Percentiles rank a stretch among this genome's conserved stretches.
These are phyloP conservation scores for Prorocentrum cordatum DNA, from an alignment of 169 alveolate species.

Conservation along the genomic window DNA sequence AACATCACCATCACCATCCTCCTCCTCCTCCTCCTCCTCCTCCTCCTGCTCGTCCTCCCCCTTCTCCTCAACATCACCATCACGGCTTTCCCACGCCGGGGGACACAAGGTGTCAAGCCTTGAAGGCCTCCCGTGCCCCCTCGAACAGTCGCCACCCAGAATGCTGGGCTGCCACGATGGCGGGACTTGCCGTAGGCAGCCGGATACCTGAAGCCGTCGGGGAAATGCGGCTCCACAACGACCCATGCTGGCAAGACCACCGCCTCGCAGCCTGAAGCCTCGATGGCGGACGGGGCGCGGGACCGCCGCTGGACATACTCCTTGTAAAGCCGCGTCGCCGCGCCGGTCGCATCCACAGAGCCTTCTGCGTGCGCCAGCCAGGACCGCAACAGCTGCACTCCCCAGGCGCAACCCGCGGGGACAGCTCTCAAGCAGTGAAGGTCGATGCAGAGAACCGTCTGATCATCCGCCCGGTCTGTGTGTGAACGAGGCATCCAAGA, in stretches of 20 bases:
- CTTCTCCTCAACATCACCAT: too few relatives aligned
- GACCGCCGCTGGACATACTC: conserved; percentile 2
- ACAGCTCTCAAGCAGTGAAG: not conserved
- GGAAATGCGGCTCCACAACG: conserved; percentile 57
- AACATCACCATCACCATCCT: too few relatives aligned
- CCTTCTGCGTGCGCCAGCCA: not conserved
- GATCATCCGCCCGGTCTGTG: conserved; percentile 37
- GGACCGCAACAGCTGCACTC: not conserved
- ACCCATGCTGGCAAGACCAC: conserved; percentile 20
- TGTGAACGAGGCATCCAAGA: conserved; percentile 60
- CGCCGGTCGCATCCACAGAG: not conserved
- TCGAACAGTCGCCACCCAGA: too few relatives aligned
- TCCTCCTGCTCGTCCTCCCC: too few relatives aligned
- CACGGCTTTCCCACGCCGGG: too few relatives aligned
- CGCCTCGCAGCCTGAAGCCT: not conserved
- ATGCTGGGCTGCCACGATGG: too few relatives aligned
- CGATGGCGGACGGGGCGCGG: not conserved
- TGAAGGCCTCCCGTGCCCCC: too few relatives aligned
- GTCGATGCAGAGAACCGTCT: not conserved
- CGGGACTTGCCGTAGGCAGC: too few relatives aligned
- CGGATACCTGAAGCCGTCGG: conserved; percentile 48
- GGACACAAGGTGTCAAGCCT: too few relatives aligned
- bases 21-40: too few relatives aligned
- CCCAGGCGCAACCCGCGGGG: conserved; percentile 8
- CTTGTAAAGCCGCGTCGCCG: conserved; percentile 25